Evolutionary conservation across 805 yeast species (phyloP), one percentile per base, ranked within the genome.

Genomic region (Yarrowia sp.): DNA sequence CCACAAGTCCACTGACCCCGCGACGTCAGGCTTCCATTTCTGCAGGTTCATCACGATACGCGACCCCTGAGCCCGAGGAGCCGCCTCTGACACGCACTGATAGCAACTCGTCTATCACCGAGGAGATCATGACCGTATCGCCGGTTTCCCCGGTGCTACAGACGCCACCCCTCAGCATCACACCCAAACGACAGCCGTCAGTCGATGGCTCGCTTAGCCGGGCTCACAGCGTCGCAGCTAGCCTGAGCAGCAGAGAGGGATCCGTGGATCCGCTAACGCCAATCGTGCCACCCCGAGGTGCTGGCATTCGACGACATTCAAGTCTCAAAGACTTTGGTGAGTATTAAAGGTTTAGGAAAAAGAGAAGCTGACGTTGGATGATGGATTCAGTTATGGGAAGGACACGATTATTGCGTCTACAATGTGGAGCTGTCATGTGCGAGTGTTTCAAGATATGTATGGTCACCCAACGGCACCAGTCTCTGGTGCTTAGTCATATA

Each of bases 311-410:
- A 35, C 65, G 65, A 32, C 65, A 59, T 45, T 59, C 65, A 15
- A 59, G 65, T 45, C 52, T 59, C 9, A 59, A 59, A 16, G 52
- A 59, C 41, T 59, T 45, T 35, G 52, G 65, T 59, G 65, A 59
- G 65, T 59, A 59, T 59, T 22, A 12, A 40, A 40, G 15, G 15
- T 15, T 16, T 1, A 5, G 26, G 43, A 22, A 14, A 15, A 14
- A 55, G 35, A 22, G 16, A 38, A 38, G 19, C 32, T 26, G 43
- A 36, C 22, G 43, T 15, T 14, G 43, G 26, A 40, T 10, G 11
- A 40, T 10, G 11, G 16, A 5, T 14, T 10, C 9, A 15, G 12
- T n/a, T 7, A 43, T 36, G 7, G 32, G 32, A 8, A 36, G 58
- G 40, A 35, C 40, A 49, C 38, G 40, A 5, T n/a, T 48, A 48